Conservation (phyloP, 768 basidiomycete genomes). For the Serendipita sp. region DNA sequence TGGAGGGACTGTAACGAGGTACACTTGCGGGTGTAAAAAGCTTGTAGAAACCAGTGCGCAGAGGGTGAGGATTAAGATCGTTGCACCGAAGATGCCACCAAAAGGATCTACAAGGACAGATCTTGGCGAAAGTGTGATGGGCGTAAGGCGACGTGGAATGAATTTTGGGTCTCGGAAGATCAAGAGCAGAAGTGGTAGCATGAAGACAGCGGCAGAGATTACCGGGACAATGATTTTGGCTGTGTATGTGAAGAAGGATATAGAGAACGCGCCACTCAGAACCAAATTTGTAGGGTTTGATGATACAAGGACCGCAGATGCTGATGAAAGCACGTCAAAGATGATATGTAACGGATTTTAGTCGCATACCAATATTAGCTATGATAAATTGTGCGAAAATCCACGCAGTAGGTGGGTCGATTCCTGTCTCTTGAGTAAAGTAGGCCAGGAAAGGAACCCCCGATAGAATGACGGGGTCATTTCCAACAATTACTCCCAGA, state of each 20-base stretch:
- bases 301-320: constrained; percentile 47
- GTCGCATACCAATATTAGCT: constrained; percentile 16
- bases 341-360: constrained; percentile 6
- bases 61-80: constrained; percentile 50
- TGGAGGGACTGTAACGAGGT: constrained; percentile 73
- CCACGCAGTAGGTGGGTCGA: constrained; percentile 24
- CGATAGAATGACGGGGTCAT: constrained; percentile 85
- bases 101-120: constrained; percentile 53
- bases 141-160: constrained; percentile 31
- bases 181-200: constrained; percentile 39
- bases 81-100: constrained; percentile 58
- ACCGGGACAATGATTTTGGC: constrained; percentile 75
- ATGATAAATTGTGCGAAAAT: constrained; percentile 27
- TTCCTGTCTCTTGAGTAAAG: constrained; percentile 53
- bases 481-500: constrained; percentile 69
- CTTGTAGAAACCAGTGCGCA: constrained; percentile 60
- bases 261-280: constrained; percentile 67
- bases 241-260: constrained; percentile 63
- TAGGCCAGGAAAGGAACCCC: constrained; percentile 85
- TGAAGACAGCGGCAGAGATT: constrained; percentile 40
- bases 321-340: constrained; percentile 60
- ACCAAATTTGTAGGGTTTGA: constrained; percentile 93
- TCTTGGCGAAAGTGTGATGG: constrained; percentile 23
- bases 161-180: constrained; percentile 43
- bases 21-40: constrained; percentile 62